Evolutionary conservation across 2,329 filamentous ascomycete species (phyloP), one percentile per base, ranked within the genome.

Genomic region (Aspergillus oerlinghausenensis): DNA sequence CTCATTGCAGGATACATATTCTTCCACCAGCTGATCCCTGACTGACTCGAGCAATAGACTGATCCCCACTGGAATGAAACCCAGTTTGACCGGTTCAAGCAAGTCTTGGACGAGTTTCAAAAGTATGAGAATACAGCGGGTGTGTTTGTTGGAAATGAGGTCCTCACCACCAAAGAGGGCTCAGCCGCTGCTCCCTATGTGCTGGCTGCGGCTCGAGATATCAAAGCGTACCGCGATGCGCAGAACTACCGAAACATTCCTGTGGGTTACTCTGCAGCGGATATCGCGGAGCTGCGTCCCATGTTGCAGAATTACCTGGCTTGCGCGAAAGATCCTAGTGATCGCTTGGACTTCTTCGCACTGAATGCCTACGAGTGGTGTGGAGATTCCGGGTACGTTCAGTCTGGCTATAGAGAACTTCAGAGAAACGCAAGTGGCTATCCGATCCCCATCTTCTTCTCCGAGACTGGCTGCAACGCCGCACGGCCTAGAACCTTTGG

Each of bases 361-460:
- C 79, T 96, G 60, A 96, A 96, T 70, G 89, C 89, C 50, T 94
- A 95, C 72, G 88, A 91, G 69, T 90, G 88, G 88, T 90, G 88
- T 66, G 87, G 87, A 59, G 52, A 67, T 17, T 73, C 73, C 23
- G 71, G 73, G 35, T 92, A 86, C 74, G 63, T 77, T 26, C 77
- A 69, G 19, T 86, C 90, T 2, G 90, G 89, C 56, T 96, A 96
- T 75, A 69, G 78, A 49, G 79, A 79, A 60, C 83, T 95, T 28
- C 82, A 91, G 70, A 73, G 79, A 53, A 85, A 88, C 62, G 86
- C 88, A 5, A 81, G 82, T 40, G 74, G 84, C 65, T 92, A 91
- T 73, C 87, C 86, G 49, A 85, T 95, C n/a, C 91, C 90, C 21
- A 90, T 94, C 66, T 92, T 92, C 80, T 90, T 96, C 75, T 92